Conservation (phyloP, 805 yeast species). For the Starmerella bacillaris region DNA sequence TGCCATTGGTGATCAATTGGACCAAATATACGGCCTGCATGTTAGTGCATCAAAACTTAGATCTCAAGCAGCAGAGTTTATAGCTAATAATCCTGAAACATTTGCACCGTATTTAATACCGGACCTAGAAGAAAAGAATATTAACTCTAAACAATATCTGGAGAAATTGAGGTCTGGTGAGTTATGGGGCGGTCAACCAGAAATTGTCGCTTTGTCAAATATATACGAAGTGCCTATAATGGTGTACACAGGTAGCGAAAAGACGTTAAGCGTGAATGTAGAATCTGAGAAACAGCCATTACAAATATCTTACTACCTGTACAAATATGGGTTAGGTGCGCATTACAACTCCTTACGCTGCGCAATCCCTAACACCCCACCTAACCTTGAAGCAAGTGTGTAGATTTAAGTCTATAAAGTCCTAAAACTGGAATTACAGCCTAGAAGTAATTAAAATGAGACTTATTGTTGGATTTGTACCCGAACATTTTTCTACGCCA, state of each 20-base stretch:
- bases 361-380: too few species aligned
- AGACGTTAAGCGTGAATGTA: conserved; percentile 47
- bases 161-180: conserved; percentile 54
- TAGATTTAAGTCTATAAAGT: too few species aligned
- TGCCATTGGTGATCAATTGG: conserved; percentile 63
- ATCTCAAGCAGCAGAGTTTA: conserved; percentile 44
- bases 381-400: too few species aligned
- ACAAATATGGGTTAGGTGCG: conserved; percentile 79
- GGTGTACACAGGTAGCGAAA: conserved; percentile 60
- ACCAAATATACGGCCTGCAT: conserved; percentile 30
- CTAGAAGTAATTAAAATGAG: too few species aligned
- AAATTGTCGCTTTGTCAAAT: conserved; percentile 61
- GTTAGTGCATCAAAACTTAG: conserved; percentile 39
- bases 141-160: conserved; percentile 52
- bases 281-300: conserved; percentile 31
- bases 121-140: conserved; percentile 47
- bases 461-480: conserved; percentile 53
- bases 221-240: conserved; percentile 58
- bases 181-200: conserved; percentile 94
- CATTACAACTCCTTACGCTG: conserved; percentile 69
- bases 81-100: conserved; percentile 44
- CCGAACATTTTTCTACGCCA: conserved; percentile 87
- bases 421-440: background rate
- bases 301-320: conserved; percentile 64
- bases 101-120: conserved; percentile 71